A percentile compares a stretch with the other conserved stretches of the same genome.
Conservation (phyloP, 306 rosid species). For the Rubus idaeus region DNA sequence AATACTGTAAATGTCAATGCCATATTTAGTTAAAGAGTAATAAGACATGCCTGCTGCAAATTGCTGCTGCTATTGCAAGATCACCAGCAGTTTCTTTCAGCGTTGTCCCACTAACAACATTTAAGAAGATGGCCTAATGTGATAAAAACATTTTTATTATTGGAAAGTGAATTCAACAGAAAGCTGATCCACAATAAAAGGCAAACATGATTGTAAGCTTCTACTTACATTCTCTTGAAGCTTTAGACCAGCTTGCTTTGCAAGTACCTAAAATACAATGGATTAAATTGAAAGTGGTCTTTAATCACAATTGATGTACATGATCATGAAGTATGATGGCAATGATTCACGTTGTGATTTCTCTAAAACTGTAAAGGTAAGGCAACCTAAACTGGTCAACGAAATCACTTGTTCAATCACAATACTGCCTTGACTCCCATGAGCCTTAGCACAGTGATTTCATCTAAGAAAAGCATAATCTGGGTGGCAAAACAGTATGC, state of each 20-base stretch:
- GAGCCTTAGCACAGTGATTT: neutral
- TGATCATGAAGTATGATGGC: neutral
- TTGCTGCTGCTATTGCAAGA: slow-evolving; percentile 93
- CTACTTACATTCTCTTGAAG: slow-evolving; percentile 74
- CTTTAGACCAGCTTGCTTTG: slow-evolving; percentile 80
- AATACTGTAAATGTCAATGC: neutral
- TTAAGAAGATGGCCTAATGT: slow-evolving; percentile 63
- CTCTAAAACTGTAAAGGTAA: neutral
- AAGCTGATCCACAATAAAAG: slow-evolving; percentile 2
- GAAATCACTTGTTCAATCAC: neutral
- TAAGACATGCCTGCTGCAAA: slow-evolving; percentile 83
- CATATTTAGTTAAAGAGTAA: neutral
- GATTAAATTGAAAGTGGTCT: slow-evolving; percentile 16
- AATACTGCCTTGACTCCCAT: neutral
- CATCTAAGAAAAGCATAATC: too few relatives aligned
- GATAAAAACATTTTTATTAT: slow-evolving; percentile 15
- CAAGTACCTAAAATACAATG: slow-evolving; percentile 65
- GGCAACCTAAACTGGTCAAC: neutral
- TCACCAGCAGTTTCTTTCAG: slow-evolving; percentile 90
- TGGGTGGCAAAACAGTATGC: too few relatives aligned
- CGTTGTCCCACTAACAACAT: slow-evolving; percentile 72
- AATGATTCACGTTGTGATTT: neutral
- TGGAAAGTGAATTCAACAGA: slow-evolving; percentile 9
- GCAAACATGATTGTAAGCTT: slow-evolving; percentile 6
- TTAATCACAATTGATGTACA: neutral